These are phyloP conservation scores for Colletotrichum costaricense DNA, from an alignment of 2,329 filamentous ascomycete genomes.

Conservation along the genomic window DNA sequence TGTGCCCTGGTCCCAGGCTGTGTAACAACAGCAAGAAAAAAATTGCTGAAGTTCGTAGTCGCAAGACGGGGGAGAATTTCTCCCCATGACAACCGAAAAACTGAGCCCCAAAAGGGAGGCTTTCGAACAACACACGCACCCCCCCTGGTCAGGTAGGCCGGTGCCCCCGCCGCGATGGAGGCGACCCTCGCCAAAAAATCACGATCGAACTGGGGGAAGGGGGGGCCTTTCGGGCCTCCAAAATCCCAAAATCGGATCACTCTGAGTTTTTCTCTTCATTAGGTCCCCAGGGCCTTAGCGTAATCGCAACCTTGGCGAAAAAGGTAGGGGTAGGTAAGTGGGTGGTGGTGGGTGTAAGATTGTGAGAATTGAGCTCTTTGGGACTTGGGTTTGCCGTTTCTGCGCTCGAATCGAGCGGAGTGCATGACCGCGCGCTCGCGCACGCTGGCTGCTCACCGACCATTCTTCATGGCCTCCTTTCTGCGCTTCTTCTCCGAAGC, in stretches of 20 bases:
- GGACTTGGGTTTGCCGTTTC: no score
- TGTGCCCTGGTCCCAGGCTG: neutral
- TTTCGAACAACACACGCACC: neutral
- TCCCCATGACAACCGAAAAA: neutral
- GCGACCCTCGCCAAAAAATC: neutral
- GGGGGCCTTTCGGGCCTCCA: neutral
- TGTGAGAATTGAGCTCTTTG: neutral
- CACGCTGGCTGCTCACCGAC: slow-evolving; percentile 45
- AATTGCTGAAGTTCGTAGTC: neutral
- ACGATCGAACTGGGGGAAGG: neutral
- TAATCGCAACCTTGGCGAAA: neutral
- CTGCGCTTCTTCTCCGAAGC: slow-evolving; percentile 70
- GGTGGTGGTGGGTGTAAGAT: neutral
- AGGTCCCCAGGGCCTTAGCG: neutral
- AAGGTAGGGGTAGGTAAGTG: neutral
- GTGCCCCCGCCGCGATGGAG: neutral
- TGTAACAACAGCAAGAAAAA: neutral
- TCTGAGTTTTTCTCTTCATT: neutral
- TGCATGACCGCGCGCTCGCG: neutral
- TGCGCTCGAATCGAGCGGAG: neutral
- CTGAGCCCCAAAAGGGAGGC: neutral
- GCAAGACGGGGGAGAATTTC: neutral
- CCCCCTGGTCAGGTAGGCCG: neutral
- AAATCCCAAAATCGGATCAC: neutral
- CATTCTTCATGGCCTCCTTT: slow-evolving; percentile 66